Evolutionary conservation across 2,329 filamentous ascomycete species (phyloP), one percentile per base, ranked within the genome.

Genomic region (Trichocomaceae sp.): DNA sequence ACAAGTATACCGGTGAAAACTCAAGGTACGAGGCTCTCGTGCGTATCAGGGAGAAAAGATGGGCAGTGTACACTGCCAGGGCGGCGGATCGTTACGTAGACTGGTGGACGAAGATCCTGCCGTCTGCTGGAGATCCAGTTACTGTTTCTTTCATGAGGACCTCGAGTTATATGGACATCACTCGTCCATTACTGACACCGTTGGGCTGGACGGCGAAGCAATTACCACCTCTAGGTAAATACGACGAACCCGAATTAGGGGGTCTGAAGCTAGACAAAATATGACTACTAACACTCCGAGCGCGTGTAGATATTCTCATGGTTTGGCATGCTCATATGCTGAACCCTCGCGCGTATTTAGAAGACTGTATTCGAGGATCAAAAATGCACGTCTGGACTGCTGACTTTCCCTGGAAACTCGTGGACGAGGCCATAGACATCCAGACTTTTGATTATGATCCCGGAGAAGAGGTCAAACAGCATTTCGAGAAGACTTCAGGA

Each of bases 291-390:
- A 50, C 62, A 61, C 37, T n/a, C 35, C 13, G 35, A 39, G 4
- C n/a, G n/a, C 8, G 13, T n/a, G 68, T 68, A 77, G 87, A 91
- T 69, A 81, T 91, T 0, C 69, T 90, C 19, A 87, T 91, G 85
- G 83, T 91, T 0, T 88, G 85, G 84, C 88, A 92, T 67, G 75
- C 86, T 0, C 87, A 88, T 63, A 85, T 88, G 81, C 79, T 92
- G 2, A 91, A 90, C 61, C 88, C 88, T 0, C 77, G 85, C 41
- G 75, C 74, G n/a, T 91, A 84, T 64, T 78, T 90, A 3, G 86
- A 91, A 63, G 88, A 92, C 65, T 84, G 83, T 63, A 73, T 90
- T 54, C 78, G 86, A 7, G 70, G 75, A 26, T 82, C 81, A 0
- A 74, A 76, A 54, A 72, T 79, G 26, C 66, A 81, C 2, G 61